Conservation (phyloP, 345 rosid genomes). For the Camelina hispida region DNA sequence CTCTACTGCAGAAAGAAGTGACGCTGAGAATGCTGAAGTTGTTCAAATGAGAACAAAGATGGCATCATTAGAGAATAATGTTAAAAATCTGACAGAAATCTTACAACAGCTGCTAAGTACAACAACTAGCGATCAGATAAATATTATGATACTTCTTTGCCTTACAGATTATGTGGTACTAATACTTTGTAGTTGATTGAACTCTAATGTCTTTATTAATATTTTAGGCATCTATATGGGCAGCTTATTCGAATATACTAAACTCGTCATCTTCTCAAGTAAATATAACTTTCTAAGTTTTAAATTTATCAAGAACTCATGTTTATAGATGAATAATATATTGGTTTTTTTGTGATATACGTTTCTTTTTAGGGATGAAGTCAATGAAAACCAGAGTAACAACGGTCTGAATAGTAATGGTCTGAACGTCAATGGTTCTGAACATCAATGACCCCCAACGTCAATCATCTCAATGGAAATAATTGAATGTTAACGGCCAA, state of each 20-base stretch:
- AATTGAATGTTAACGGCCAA: too few relatives aligned
- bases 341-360: too few relatives aligned
- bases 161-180: not conserved
- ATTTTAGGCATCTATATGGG: not conserved
- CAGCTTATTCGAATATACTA: not conserved
- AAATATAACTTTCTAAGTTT: not conserved
- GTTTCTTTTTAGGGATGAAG: too few relatives aligned
- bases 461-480: too few relatives aligned
- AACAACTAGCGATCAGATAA: not conserved
- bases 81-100: not conserved
- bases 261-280: not conserved
- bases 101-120: not conserved
- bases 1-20: not conserved
- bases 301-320: not conserved
- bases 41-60: not conserved
- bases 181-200: not conserved
- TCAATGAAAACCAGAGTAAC: too few relatives aligned
- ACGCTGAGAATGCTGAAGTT: not conserved
- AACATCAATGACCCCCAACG: too few relatives aligned
- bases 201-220: not conserved
- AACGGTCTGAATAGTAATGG: too few relatives aligned
- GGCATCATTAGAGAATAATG: not conserved
- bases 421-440: too few relatives aligned
- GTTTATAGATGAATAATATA: too few relatives aligned
- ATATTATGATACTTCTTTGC: not conserved